These are phyloP conservation scores for Pichia sorboxylosa DNA, from an alignment of 1,139 yeast species.

Conservation along the genomic window DNA sequence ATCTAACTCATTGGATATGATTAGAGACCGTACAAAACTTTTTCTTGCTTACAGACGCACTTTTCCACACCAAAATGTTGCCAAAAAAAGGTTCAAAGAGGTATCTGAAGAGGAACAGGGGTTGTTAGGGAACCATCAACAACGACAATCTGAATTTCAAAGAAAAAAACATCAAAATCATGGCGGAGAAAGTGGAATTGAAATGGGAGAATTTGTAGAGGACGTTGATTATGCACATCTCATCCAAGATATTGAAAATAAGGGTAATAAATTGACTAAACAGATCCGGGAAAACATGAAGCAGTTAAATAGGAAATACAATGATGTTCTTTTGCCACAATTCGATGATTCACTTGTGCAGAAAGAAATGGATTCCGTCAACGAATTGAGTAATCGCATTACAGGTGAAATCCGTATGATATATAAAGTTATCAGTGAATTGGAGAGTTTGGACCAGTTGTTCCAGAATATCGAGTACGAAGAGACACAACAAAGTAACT, in stretches of 20 bases:
- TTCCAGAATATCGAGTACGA: conserved; percentile 29
- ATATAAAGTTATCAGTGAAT: conserved; percentile 54
- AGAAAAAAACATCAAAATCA: no score
- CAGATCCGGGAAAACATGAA: conserved; percentile 28
- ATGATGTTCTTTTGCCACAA: conserved; percentile 76
- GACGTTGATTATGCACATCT: conserved; percentile 3
- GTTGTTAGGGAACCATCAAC: conserved; percentile 15
- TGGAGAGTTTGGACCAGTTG: conserved; percentile 15
- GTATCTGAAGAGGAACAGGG: not conserved
- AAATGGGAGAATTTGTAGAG: conserved; percentile 33
- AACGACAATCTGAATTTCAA: no score
- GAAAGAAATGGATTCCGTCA: conserved; percentile 33
- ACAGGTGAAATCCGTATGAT: conserved; percentile 67
- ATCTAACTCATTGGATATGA: no score
- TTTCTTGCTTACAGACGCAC: conserved; percentile 64
- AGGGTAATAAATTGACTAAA: conserved; percentile 9
- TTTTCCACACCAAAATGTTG: conserved; percentile 37
- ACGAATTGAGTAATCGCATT: conserved; percentile 59
- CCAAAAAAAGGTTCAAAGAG: not conserved
- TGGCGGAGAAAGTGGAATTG: conserved; percentile 24
- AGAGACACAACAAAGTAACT: conserved; percentile 24
- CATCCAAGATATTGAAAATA: conserved; percentile 10
- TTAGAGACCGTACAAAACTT: conserved; percentile 63
- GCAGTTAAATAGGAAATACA: conserved; percentile 57
- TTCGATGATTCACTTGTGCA: conserved; percentile 46